A percentile compares a stretch with the other conserved stretches of the same genome.
phyloP scores from a whole-genome alignment of 2,329 filamentous ascomycete species.

The Epichloe baconii region DNA sequence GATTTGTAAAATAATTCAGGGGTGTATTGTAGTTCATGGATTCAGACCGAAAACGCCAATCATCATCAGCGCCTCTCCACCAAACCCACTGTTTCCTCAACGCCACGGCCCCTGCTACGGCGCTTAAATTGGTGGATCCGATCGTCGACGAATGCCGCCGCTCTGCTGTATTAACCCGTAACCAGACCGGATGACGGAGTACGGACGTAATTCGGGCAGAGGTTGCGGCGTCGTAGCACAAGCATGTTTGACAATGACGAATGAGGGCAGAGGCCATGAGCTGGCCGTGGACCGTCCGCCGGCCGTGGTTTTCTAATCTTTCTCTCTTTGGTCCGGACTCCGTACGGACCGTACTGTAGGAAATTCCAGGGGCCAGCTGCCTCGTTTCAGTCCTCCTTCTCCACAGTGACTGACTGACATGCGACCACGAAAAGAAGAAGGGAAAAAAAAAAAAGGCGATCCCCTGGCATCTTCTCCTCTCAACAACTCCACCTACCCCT shows the following conservation, averaged over 20 bases:
- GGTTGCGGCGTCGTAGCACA: too few relatives aligned
- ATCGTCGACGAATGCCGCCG: background rate
- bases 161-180: too few relatives aligned
- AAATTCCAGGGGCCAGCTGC: background rate
- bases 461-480: constrained; percentile 1
- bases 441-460: background rate
- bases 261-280: too few relatives aligned
- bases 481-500: constrained; percentile 1
- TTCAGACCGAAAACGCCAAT: background rate
- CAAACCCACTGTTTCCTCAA: background rate
- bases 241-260: too few relatives aligned
- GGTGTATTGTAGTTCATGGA: too few relatives aligned
- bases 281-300: too few relatives aligned
- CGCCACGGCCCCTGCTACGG: too few relatives aligned
- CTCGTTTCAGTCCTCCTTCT: constrained; percentile 5
- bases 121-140: background rate
- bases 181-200: background rate
- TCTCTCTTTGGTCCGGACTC: too few relatives aligned
- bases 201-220: background rate
- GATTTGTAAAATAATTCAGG: too few relatives aligned
- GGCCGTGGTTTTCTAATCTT: too few relatives aligned
- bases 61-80: background rate
- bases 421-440: background rate
- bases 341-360: too few relatives aligned
- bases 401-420: background rate